Evolutionary conservation across 192 early-diverging fungal genomes (phyloP).

Genomic region (Coemansia sp.): DNA sequence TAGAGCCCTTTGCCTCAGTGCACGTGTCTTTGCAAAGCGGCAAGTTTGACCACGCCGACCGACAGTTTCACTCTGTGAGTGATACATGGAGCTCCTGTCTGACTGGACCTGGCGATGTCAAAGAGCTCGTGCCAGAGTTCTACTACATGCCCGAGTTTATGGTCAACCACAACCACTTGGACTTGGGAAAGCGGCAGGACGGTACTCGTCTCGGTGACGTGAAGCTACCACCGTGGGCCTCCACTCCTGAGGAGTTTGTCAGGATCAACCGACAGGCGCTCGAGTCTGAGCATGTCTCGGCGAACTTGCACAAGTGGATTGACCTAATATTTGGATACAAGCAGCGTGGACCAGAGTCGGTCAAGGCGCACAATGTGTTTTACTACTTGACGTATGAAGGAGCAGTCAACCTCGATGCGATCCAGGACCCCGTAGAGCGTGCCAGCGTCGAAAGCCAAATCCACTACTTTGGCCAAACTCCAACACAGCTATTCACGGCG

Average conservation of each 20-base stretch:
- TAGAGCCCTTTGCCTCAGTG: slow-evolving; percentile 85
- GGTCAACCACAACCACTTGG: slow-evolving; percentile 70
- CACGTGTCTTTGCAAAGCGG: slow-evolving; percentile 64
- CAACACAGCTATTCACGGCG: slow-evolving; percentile 83
- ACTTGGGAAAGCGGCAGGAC: slow-evolving; percentile 65
- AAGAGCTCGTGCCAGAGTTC: slow-evolving; percentile 96
- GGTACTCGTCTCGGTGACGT: slow-evolving; percentile 68
- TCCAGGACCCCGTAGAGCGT: slow-evolving; percentile 88
- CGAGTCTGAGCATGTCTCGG: slow-evolving; percentile 87
- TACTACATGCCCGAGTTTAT: slow-evolving; percentile 95
- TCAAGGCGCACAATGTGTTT: slow-evolving; percentile 90
- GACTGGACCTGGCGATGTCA: slow-evolving; percentile 81
- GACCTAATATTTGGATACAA: slow-evolving; percentile 97
- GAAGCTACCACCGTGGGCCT: slow-evolving; percentile 86
- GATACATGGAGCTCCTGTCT: slow-evolving; percentile 78
- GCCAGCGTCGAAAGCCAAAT: slow-evolving; percentile 92
- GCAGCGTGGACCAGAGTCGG: slow-evolving; percentile 85
- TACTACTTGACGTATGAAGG: slow-evolving; percentile 97
- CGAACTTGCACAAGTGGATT: slow-evolving; percentile 91
- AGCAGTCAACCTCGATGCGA: slow-evolving; percentile 89
- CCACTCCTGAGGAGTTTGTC: slow-evolving; percentile 81
- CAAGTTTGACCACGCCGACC: slow-evolving; percentile 83
- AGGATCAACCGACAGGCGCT: slow-evolving; percentile 76
- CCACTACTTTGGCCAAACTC: slow-evolving; percentile 98
- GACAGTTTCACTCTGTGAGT: slow-evolving; percentile 77